Evolutionary conservation across 495 filamentous ascomycete species (phyloP), one percentile per base, ranked within the genome.

Genomic region (Letharia lupina): DNA sequence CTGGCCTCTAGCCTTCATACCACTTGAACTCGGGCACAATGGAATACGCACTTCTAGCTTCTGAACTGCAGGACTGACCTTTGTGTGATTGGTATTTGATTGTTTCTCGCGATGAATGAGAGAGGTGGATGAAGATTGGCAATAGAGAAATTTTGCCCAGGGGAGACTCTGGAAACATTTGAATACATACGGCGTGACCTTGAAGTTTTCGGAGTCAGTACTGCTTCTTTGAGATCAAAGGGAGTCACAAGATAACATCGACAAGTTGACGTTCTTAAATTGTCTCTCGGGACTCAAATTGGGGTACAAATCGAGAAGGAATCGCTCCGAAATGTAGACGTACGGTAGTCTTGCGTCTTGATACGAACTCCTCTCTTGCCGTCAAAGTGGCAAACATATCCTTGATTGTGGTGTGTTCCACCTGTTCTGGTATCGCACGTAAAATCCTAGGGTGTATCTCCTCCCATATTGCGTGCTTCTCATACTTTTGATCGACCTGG

Each of bases 121-220:
- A 0, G 20, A 7, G 16, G 16, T 20, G 37, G 64, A 23, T 18
- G 63, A 44, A 18, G 37, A 11, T 48, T 69, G 52, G 10, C 52
- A 62, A 47, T 77, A 66, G 8, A 82, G 66, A 28, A 82, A 73
- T 23, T 79, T 72, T 2, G 78, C 82, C 71, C 89, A 88, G 7
- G 81, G 75, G 75, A 89, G 78, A 47, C 86, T 73, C 13, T 81
- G 79, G 68, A 92, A 92, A 63, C 81, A 82, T 28, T 84, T 71
- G 64, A 85, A 81, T 7, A 87, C 81, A 62, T 84, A 89, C 0
- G 86, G 84, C 0, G 89, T 91, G 6, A 90, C 23, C 23, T 28
- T 28, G 23, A 28, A 28, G 23, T 28, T 28, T 28, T 28, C 23
- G 23, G 23, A 28, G 23, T 28, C 23, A 28, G 23, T 28, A 28